Conservation (phyloP, 352 stramenopile genomes). For the Phytopythium litorale region DNA sequence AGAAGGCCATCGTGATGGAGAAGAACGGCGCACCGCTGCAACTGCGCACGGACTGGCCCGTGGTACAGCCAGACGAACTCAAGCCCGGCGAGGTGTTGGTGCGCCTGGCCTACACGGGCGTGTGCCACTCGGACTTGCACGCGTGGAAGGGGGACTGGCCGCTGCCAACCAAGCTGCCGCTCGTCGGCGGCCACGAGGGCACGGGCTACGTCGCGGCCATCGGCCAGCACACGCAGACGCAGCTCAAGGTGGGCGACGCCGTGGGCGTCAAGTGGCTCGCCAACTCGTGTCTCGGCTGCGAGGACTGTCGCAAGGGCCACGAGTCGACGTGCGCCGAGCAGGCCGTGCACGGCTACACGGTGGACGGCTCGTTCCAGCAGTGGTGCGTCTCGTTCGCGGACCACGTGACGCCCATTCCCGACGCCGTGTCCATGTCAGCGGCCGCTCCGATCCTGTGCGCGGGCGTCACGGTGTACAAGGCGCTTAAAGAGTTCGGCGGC, state of each 20-base stretch:
- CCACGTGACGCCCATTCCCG: slow-evolving; percentile 71
- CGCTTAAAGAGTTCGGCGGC: slow-evolving; percentile 54
- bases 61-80: slow-evolving; percentile 35
- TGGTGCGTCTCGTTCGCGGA: slow-evolving; percentile 70
- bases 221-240: slow-evolving; percentile 29
- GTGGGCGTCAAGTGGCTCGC: slow-evolving; percentile 47
- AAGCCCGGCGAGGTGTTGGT: slow-evolving; percentile 39
- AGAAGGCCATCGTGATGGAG: slow-evolving; percentile 42
- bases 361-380: slow-evolving; percentile 53
- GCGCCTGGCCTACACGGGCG: slow-evolving; percentile 41
- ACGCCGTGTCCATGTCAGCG: slow-evolving; percentile 31
- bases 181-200: slow-evolving; percentile 54
- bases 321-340: slow-evolving; percentile 36
- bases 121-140: slow-evolving; percentile 45
- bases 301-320: slow-evolving; percentile 49
- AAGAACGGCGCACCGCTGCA: slow-evolving; percentile 27
- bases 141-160: slow-evolving; percentile 33
- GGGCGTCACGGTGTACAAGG: slow-evolving; percentile 80
- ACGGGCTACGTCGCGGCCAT: slow-evolving; percentile 42
- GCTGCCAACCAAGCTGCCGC: slow-evolving; percentile 24
- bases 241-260: slow-evolving; percentile 38
- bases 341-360: slow-evolving; percentile 30
- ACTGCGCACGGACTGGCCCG: slow-evolving; percentile 38
- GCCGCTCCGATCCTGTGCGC: slow-evolving; percentile 79
- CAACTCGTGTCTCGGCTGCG: slow-evolving; percentile 38